Conservation (phyloP, 306 rosid genomes). For the Trichosanthes truncata region DNA sequence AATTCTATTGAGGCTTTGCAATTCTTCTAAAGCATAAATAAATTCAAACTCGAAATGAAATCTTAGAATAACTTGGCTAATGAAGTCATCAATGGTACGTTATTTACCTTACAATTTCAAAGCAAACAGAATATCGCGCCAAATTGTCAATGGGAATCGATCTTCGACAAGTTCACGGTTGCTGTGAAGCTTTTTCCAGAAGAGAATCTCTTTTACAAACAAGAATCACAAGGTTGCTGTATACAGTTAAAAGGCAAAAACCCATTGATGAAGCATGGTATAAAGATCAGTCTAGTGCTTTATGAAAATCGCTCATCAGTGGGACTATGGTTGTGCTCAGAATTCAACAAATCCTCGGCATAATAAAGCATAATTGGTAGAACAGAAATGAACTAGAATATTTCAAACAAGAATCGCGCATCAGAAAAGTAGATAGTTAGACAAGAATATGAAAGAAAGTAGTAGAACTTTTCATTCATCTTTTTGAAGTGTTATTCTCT, state of each 20-base stretch:
- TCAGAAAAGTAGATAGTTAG: background rate
- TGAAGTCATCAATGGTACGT: background rate
- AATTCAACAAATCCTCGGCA: background rate
- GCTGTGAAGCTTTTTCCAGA: background rate
- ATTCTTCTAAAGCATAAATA: background rate
- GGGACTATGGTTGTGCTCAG: background rate
- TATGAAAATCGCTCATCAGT: background rate
- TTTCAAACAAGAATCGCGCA: background rate
- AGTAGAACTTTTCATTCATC: background rate
- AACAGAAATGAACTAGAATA: background rate
- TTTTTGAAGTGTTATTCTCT: background rate
- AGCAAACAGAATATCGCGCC: background rate
- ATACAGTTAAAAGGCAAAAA: background rate
- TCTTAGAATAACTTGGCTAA: background rate
- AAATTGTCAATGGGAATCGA: background rate
- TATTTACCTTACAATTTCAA: background rate
- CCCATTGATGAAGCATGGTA: conserved; percentile 1
- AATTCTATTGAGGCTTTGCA: background rate
- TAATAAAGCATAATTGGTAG: background rate
- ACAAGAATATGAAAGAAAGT: background rate
- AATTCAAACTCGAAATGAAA: background rate
- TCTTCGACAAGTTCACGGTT: background rate
- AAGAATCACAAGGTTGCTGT: background rate
- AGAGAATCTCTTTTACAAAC: background rate
- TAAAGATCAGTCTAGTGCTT: background rate